Base-by-base conservation (phyloP, 345 rosid species). In the Eucalyptus polybractea region DNA sequence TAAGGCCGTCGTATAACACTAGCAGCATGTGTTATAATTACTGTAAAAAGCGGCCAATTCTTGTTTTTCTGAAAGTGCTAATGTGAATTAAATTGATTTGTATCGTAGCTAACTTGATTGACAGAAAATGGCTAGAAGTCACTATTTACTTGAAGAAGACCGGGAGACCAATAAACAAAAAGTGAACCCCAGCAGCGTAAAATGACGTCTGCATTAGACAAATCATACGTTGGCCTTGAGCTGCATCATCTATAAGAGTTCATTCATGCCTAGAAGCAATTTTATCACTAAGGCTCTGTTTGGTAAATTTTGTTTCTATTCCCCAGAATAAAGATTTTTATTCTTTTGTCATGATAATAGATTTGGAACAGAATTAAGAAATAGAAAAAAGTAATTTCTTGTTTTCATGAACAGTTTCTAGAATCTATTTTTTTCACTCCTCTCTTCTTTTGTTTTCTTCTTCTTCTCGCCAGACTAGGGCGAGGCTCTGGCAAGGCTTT, bases 281-380 rank as follows among this genome's bases (percentile, higher is more conserved):
- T 21, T 2, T 1, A 0, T 53, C 58, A 53, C 25, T 53, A 50
- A 50, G 6, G 15, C 15, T 2, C 6, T 49, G 1, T 49, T 49
- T 49, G 50, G 13, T 49, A 13, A 49, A 49, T 49, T 49, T 49
- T 13, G 1, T 49, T 49, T 49, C 6, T 49, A 0, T 49, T 49
- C 50, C 4, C 6, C 0, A 1, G 6, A 49, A 49, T 0, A 49
- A 49, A 0, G 13, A 49, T 49, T 49, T 49, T 2, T 49, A 13
- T 49, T 49, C 5, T 49, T 49, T 49, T 49, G 50, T 47, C 5
- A 2, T 1, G 5, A 49, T 45, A 47, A 45, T 49, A 49, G 14
- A 49, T 49, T 49, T 49, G 14, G 1, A 49, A 49, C 2, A 12
- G 0, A 49, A 49, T 4, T 1, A 49, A 49, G 2, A 49, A 49